Conservation (phyloP, 164 flowering plant genomes). For the Euptelea pleiosperma region DNA sequence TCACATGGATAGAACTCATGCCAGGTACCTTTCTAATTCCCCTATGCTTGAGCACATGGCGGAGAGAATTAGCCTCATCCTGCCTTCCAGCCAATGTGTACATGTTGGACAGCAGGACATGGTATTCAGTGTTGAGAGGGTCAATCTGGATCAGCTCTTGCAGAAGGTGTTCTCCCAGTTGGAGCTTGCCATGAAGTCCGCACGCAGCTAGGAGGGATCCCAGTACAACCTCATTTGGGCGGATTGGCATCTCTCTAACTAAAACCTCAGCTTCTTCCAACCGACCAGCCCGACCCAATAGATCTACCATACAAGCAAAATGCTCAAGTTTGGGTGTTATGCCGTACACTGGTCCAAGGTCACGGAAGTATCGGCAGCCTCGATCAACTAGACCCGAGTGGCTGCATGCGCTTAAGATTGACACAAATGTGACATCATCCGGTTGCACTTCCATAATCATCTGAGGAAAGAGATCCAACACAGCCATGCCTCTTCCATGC, state of each 20-base stretch:
- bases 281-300: constrained; percentile 62
- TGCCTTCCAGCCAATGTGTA: constrained; percentile 42
- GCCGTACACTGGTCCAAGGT: constrained; percentile 32
- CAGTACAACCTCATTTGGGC: constrained; percentile 58
- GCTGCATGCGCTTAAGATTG: constrained; percentile 62
- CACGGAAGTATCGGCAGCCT: constrained; percentile 37
- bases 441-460: constrained; percentile 47
- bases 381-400: constrained; percentile 62
- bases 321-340: constrained; percentile 55
- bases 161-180: constrained; percentile 39
- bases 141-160: constrained; percentile 37
- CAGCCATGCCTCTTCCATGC: constrained; percentile 51
- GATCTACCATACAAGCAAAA: constrained; percentile 73
- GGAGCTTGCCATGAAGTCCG: constrained; percentile 46
- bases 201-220: constrained; percentile 70
- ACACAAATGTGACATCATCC: constrained; percentile 53
- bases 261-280: constrained; percentile 56
- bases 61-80: constrained; percentile 35
- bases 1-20: constrained; percentile 49
- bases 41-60: constrained; percentile 32
- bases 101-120: constrained; percentile 57
- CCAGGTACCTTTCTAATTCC: constrained; percentile 61
- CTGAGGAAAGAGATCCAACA: constrained; percentile 35
- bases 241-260: constrained; percentile 51
- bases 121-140: constrained; percentile 56